Conservation (phyloP, 257 asterid genomes). For the Capsicum rhomboideum region DNA sequence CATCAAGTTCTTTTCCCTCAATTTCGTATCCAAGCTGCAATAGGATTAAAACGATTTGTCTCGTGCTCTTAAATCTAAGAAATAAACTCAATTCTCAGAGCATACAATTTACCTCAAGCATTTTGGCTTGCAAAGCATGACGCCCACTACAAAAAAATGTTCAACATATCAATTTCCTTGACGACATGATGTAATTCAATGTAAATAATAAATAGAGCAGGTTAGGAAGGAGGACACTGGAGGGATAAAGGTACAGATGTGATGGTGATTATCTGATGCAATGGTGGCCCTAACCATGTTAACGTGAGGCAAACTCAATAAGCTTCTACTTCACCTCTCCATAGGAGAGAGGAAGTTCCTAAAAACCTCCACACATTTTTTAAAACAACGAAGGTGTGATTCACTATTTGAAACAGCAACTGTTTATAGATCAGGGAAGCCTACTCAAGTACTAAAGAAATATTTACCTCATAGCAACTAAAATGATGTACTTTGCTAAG, state of each 20-base stretch:
- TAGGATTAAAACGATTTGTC: background rate
- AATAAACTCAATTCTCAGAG: background rate
- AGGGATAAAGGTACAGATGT: background rate
- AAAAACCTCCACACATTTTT: background rate
- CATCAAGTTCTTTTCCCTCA: constrained; percentile 79
- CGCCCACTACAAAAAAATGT: constrained; percentile 65
- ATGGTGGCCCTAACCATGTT: background rate
- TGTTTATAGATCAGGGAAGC: background rate
- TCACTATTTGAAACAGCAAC: background rate
- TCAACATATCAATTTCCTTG: constrained; percentile 3
- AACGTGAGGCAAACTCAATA: background rate
- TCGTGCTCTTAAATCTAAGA: background rate
- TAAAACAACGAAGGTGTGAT: background rate
- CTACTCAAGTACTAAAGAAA: background rate
- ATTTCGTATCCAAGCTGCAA: constrained; percentile 88
- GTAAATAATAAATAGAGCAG: background rate
- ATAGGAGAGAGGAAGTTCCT: background rate
- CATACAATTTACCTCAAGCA: constrained; percentile 60
- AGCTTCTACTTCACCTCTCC: background rate
- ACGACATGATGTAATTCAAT: background rate
- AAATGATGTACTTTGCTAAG: background rate
- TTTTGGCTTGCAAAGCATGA: constrained; percentile 89
- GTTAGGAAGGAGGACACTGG: background rate
- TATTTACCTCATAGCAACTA: background rate
- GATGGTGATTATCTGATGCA: background rate